Evolutionary conservation across 2,329 filamentous ascomycete genomes (phyloP).

Genomic region (Colletotrichum graminicola): DNA sequence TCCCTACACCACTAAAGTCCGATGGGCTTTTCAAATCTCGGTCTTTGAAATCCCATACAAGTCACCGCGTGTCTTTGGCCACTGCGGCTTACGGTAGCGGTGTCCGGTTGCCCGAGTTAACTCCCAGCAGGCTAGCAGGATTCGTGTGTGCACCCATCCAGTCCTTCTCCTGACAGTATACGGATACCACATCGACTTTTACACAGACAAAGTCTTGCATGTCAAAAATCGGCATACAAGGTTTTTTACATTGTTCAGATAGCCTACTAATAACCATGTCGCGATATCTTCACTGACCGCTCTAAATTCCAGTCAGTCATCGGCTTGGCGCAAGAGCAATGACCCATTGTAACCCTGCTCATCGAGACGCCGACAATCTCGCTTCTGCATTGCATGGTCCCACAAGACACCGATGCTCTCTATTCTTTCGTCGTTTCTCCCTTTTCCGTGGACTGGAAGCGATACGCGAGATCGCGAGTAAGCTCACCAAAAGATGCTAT

Average conservation of each 20-base stretch:
- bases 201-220: neutral
- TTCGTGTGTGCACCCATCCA: neutral
- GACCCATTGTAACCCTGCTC: neutral
- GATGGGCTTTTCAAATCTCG: conserved; percentile 34
- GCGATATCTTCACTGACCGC: neutral
- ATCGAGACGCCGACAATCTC: neutral
- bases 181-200: neutral
- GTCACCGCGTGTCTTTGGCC: neutral
- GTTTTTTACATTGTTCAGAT: neutral
- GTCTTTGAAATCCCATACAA: conserved; percentile 25
- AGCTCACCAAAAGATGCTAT: neutral
- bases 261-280: neutral
- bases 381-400: neutral
- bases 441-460: neutral
- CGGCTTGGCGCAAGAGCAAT: neutral
- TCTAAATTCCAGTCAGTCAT: neutral
- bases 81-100: neutral
- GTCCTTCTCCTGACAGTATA: neutral
- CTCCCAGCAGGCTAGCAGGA: neutral
- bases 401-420: neutral
- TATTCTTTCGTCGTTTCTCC: neutral
- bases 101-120: conserved; percentile 11
- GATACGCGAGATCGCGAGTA: neutral
- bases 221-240: neutral
- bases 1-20: neutral